These are phyloP conservation scores for Pharus latifolius DNA, from an alignment of 176 grass and related monocot species.

Conservation along the genomic window DNA sequence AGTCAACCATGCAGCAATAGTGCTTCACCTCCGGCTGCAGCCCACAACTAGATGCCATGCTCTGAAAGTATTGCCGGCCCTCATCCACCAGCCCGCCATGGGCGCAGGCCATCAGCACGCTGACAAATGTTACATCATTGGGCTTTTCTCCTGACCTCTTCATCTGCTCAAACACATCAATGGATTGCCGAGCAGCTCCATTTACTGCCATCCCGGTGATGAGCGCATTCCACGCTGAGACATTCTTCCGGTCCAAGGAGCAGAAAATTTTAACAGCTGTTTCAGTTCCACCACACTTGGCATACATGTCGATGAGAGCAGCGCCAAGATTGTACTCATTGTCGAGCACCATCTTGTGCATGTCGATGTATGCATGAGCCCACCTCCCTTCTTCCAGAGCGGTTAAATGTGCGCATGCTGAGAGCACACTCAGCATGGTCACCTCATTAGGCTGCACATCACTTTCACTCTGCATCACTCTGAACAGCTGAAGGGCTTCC, in stretches of 20 bases:
- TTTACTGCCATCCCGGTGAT: conserved; percentile 53
- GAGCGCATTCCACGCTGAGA: conserved; percentile 67
- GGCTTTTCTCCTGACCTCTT: conserved; percentile 23
- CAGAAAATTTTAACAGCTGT: conserved; percentile 35
- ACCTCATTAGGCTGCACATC: conserved; percentile 51
- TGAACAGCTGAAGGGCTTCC: conserved; percentile 49
- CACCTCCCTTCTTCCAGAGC: conserved; percentile 54
- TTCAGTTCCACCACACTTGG: conserved; percentile 51
- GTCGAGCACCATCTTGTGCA: conserved; percentile 47
- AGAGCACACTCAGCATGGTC: conserved; percentile 70
- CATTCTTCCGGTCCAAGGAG: conserved; percentile 43
- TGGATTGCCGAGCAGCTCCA: conserved; percentile 25
- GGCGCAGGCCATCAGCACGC: conserved; percentile 58
- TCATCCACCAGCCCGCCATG: conserved; percentile 41
- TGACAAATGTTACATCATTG: conserved; percentile 41
- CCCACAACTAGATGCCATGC: conserved; percentile 32
- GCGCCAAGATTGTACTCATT: conserved; percentile 64
- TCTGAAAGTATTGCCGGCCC: conserved; percentile 47
- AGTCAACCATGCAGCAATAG: conserved; percentile 77
- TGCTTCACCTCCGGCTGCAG: conserved; percentile 49
- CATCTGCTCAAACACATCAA: conserved; percentile 57
- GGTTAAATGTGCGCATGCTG: conserved; percentile 48
- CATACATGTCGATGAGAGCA: conserved; percentile 68
- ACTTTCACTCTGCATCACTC: conserved; percentile 34
- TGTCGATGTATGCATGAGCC: conserved; percentile 55